These are phyloP conservation scores for Petunia hybrid DNA, from an alignment of 305 asterid genomes.

Conservation along the genomic window DNA sequence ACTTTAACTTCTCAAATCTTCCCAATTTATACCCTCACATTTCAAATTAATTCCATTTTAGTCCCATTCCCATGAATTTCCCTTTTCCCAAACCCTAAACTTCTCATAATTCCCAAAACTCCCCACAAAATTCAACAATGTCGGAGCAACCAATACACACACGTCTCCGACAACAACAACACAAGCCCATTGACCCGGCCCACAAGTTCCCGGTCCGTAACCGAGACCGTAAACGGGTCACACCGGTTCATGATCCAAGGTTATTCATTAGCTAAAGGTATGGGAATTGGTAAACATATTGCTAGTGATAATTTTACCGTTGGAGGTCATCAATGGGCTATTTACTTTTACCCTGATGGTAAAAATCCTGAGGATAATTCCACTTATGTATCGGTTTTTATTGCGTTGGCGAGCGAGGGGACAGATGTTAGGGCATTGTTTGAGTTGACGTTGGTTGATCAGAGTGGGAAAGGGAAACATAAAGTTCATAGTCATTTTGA, in stretches of 20 bases:
- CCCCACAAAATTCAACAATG: slow-evolving; percentile 22
- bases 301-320: slow-evolving; percentile 96
- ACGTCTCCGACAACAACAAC: slow-evolving; percentile 40
- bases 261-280: slow-evolving; percentile 89
- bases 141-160: slow-evolving; percentile 35
- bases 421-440: slow-evolving; percentile 91
- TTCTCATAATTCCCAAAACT: no score
- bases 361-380: slow-evolving; percentile 94
- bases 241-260: slow-evolving; percentile 91
- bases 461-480: slow-evolving; percentile 39
- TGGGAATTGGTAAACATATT: slow-evolving; percentile 94
- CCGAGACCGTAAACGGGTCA: slow-evolving; percentile 90
- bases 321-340: slow-evolving; percentile 97
- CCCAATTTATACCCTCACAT: slow-evolving; percentile 3
- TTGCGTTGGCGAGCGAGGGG: slow-evolving; percentile 95
- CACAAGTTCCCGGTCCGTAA: slow-evolving; percentile 86
- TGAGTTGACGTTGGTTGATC: slow-evolving; percentile 39
- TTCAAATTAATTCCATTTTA: not conserved
- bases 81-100: slow-evolving; percentile 25
- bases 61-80: slow-evolving; percentile 16
- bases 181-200: slow-evolving; percentile 54
- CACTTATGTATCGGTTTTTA: slow-evolving; percentile 85
- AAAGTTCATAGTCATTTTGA: slow-evolving; percentile 42
- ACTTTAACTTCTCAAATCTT: slow-evolving; percentile 3
- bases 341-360: slow-evolving; percentile 95